A percentile compares a stretch with the other conserved stretches of the same genome.
Evolutionary conservation across 163 green algal species (phyloP).

Genomic region (Scenedesmus sp.): DNA sequence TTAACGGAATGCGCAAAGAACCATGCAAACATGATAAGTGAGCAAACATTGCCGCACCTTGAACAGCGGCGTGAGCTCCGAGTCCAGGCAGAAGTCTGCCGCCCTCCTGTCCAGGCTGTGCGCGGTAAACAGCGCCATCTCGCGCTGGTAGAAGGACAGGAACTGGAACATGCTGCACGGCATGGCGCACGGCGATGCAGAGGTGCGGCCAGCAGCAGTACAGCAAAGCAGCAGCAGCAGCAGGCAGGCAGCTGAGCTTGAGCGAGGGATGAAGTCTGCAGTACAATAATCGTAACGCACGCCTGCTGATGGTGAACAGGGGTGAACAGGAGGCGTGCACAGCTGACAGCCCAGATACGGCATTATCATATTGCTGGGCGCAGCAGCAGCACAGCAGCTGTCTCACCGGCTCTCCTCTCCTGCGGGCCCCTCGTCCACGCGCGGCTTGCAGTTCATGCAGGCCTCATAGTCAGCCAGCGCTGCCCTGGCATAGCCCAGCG

Average conservation of each 20-base stretch:
- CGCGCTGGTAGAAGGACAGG: constrained; percentile 84
- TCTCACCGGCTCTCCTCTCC: constrained; percentile 35
- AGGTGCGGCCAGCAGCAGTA: too few species aligned
- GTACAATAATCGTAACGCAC: not conserved
- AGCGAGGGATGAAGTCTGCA: too few species aligned
- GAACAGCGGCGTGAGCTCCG: constrained; percentile 81
- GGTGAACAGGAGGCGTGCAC: not conserved
- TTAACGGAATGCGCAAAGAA: not conserved
- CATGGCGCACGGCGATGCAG: not conserved
- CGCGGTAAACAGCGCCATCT: constrained; percentile 77
- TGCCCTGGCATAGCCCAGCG: constrained; percentile 69
- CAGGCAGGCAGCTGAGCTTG: not conserved
- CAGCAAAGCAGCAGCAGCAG: not conserved
- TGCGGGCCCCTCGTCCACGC: constrained; percentile 14
- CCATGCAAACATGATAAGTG: not conserved
- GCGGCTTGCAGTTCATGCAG: constrained; percentile 61
- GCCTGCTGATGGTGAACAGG: not conserved
- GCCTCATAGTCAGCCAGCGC: constrained; percentile 81
- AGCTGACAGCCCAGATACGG: not conserved
- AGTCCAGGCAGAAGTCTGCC: constrained; percentile 77
- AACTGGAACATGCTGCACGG: constrained; percentile 61
- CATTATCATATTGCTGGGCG: not conserved
- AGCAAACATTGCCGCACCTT: constrained; percentile 69
- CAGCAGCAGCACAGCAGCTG: not conserved
- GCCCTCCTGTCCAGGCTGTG: constrained; percentile 69